Evolutionary conservation across 208 protist species (phyloP), one percentile per base, ranked within the genome.

Genomic region (Trypanosoma cruzi): DNA sequence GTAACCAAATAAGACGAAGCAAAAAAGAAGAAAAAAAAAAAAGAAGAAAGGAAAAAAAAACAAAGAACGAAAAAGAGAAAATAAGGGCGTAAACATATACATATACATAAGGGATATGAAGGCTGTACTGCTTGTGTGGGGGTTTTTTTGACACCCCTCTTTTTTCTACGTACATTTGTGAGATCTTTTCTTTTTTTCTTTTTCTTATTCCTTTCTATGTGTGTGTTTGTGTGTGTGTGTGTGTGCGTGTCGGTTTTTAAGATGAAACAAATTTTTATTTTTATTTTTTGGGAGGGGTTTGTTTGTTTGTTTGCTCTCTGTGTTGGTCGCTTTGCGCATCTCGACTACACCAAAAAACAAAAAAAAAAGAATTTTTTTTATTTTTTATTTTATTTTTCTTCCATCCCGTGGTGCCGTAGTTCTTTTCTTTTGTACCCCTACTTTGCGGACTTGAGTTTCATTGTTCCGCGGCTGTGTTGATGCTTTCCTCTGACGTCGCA

Each of bases 381-480:
- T 26, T 40, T 26, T 69, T 54, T 65, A 53, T 64, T 63, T 56
- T 64, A 66, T 26, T 24, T 48, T 42, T 58, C 50, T 18, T 77
- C 6, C 26, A 7, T 3, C 26, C 36, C 3, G 24, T 29, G 37
- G 31, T 61, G 40, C 13, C 14, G 61, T 32, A 44, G 7, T 44
- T 7, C 4, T 44, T 7, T 36, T 36, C 29, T 20, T 34, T 57
- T 18, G 4, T 56, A 13, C 18, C 46, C 46, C 46, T 50, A 3
- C n/a, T 62, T 34, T 49, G 34, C 32, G 20, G n/a, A n/a, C n/a
- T n/a, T n/a, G n/a, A n/a, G n/a, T n/a, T 59, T 58, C 36, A 7
- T 54, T 58, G 8, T 36, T 37, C n/a, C 50, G 40, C 32, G 6
- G 48, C 48, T 26, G 48, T 52, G 22, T 4, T 52, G 48, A n/a